Base-by-base conservation (phyloP, 495 filamentous ascomycete genomes). In the Aspergillus baeticus region DNA sequence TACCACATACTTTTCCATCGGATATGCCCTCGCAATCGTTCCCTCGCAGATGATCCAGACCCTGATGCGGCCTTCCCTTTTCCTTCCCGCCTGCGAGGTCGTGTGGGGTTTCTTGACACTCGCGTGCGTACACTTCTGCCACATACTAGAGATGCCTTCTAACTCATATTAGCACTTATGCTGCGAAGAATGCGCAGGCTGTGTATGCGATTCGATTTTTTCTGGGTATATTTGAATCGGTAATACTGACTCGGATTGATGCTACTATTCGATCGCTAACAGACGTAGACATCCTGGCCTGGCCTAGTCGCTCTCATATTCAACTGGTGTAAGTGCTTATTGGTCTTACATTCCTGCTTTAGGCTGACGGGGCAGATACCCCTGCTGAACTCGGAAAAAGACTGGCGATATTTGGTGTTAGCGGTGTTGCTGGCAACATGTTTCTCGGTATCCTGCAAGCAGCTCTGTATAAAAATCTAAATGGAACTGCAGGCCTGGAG, bases 1-100 rank as follows among this genome's bases (percentile, higher is more conserved):
- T 58, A 71, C 66, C 18, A 78, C 76, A 3, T 76, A 66, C 39
- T 86, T 75, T 69, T 84, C 78, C 5, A 75, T 81, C 35, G 81
- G 82, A 6, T 80, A 82, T 59, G 73, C 84, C n/a, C 61, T 84
- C 22, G 81, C 79, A 20, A 71, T 82, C 61, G 72, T 84, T 26
- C 81, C 81, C 11, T 76, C 75, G 50, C 77, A 83, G 57, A 66
- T 83, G 42, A 71, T 81, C 34, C 58, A 83, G 41, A 77, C 75
- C 5, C 57, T 63, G 18, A 62, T 84, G 15, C 75, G 80, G 1
- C 81, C 80, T 2, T 78, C 75, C 1, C 68, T 77, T 33, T 80
- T 73, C 71, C 77, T 86, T 11, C 81, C 81, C 1, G 63, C 75
- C 10, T 69, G 70, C 31, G 77, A 82, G 61, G 43, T 76, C 0